Evolutionary conservation across 805 yeast species (phyloP), one percentile per base, ranked within the genome.

Genomic region (Yarrowia hollandica): DNA sequence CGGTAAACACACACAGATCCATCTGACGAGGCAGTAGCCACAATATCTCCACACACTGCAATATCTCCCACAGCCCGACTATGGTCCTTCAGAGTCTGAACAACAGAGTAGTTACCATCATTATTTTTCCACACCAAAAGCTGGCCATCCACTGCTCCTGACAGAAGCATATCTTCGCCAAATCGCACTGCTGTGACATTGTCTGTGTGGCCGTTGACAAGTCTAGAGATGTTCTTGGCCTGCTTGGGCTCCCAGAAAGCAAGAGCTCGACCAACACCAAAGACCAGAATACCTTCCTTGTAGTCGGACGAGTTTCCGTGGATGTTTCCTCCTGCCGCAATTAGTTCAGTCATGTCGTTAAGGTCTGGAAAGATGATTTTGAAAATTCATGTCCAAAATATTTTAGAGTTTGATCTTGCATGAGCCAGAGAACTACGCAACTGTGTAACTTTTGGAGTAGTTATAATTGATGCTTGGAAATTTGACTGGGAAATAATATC

Each of bases 101-200:
- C 55, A 41, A 69, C 62, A 7, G 41, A 42, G 54, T 68, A 62
- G 5, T 39, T 50, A 8, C 28, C 60, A 0, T 61, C 62, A 1
- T 58, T 56, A 15, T 63, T 31, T 14, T 60, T 71, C 96, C 96
- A 89, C 3, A 88, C 67, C 60, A 75, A 77, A 1, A 89, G 74
- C 5, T 72, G 68, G 7, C 81, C 79, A 66, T 90, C 96, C 62
- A 87, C 91, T 2, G 86, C 80, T 0, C 85, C 82, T 3, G 90
- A 80, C 0, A 88, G 74, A 60, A 89, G 68, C 25, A 65, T 69
- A 0, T 75, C 68, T 0, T 81, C 71, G 1, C 67, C 68, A 18
- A 30, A 33, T 28, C 26, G 16, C 15, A 60, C 61, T 8, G 48
- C 64, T n/a, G 61, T 42, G 22, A 55, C 22, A 16, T 38, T 55